Conservation (phyloP, 2,329 filamentous ascomycete genomes). For the Sphaerulina vaccinii region DNA sequence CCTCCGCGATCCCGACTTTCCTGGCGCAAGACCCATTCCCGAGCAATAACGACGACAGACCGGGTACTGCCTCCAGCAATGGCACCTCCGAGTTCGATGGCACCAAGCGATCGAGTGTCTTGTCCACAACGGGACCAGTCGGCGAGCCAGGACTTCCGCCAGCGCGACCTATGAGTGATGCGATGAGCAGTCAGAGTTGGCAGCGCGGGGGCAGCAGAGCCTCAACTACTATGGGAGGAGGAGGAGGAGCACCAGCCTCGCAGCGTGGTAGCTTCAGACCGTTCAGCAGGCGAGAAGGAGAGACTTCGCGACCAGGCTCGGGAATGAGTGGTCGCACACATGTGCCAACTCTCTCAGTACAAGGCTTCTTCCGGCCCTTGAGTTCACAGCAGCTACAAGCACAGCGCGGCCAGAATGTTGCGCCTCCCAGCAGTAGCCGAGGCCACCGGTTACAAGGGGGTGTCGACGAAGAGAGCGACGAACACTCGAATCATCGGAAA, state of each 20-base stretch:
- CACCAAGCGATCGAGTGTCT: slow-evolving; percentile 21
- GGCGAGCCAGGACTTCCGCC: slow-evolving; percentile 51
- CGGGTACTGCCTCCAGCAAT: slow-evolving; percentile 15
- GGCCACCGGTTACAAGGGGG: slow-evolving; percentile 11
- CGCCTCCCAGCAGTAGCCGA: slow-evolving; percentile 20
- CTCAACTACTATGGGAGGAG: slow-evolving; percentile 9
- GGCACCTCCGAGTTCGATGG: slow-evolving; percentile 26
- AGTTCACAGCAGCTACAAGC: slow-evolving; percentile 92
- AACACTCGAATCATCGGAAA: slow-evolving; percentile 33
- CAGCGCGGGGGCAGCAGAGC: slow-evolving; percentile 14
- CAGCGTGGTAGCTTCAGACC: slow-evolving; percentile 12
- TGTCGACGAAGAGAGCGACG: slow-evolving; percentile 26
- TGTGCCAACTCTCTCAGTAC: slow-evolving; percentile 82
- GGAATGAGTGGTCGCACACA: slow-evolving; percentile 69
- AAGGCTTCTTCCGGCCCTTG: slow-evolving; percentile 95
- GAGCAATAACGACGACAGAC: neutral
- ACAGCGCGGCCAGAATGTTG: slow-evolving; percentile 63
- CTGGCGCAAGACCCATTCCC: slow-evolving; percentile 28
- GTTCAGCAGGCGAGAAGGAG: slow-evolving; percentile 7
- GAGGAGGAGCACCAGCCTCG: slow-evolving; percentile 22
- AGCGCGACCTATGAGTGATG: slow-evolving; percentile 40
- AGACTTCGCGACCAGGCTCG: slow-evolving; percentile 54
- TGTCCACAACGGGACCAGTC: slow-evolving; percentile 45
- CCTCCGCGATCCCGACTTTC: slow-evolving; percentile 31
- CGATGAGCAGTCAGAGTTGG: slow-evolving; percentile 11